Evolutionary conservation across 208 protist species (phyloP), one percentile per base, ranked within the genome.

Genomic region (Leptomonas pyrrhocoris): DNA sequence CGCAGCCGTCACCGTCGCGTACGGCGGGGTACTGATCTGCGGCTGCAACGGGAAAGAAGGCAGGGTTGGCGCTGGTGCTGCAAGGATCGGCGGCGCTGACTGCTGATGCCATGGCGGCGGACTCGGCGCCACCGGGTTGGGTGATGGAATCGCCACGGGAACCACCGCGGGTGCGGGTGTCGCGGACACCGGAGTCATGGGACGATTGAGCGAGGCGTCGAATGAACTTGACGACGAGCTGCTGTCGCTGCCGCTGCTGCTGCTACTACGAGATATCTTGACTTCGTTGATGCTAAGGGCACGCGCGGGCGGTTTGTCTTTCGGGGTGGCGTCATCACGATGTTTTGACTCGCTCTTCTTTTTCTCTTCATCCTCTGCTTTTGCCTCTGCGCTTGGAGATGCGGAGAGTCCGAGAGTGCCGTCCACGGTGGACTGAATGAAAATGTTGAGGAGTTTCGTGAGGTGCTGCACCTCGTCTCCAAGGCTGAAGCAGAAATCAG

Each of bases 391-490:
- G 15, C 25, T 45, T 16, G 50, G 25, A 9, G 61, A 23, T 18
- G 64, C 68, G 30, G 75, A 59, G 12, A 50, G 63, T 43, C 68
- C 73, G 68, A 89, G 73, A 21, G 51, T 70, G 27, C 79, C 79
- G 68, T 94, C 86, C 45, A 96, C 81, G 18, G 83, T 78, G 2
- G 85, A 89, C 59, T 96, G 92, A 21, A 94, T 75, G 68, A 94
- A 59, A 63, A 96, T 90, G 71, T 94, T 94, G 19, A 94, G 64
- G 30, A 78, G 77, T 46, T 81, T 83, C 49, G 79, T 90, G n/a
- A 94, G 75, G 23, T 62, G 50, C 60, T 90, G 80, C 30, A 94
- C 82, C 21, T 85, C 79, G 30, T 56, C 21, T 15, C 65, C 73
- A 7, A 96, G 78, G 23, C 77, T 53, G n/a, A 50, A 28, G 65